These are phyloP conservation scores for Phytophthora megakarya DNA, from an alignment of 352 stramenopile species.

Conservation along the genomic window DNA sequence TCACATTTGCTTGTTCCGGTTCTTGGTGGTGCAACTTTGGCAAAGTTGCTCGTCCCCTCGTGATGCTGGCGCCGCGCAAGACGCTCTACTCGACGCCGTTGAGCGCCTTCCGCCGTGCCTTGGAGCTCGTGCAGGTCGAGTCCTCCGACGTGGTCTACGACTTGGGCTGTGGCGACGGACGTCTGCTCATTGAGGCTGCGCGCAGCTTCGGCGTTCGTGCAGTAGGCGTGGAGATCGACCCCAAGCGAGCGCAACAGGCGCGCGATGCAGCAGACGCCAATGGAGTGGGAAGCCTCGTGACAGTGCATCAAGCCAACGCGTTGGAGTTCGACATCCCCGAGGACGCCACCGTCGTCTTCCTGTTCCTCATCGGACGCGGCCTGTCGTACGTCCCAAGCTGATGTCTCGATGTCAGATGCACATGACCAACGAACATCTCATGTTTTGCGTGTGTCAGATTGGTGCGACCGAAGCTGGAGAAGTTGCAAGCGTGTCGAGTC, in stretches of 20 bases:
- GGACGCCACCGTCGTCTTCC: conserved; percentile 75
- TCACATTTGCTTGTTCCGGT: conserved; percentile 30
- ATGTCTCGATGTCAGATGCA: conserved; percentile 1
- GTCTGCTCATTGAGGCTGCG: conserved; percentile 69
- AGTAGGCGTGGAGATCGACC: conserved; percentile 73
- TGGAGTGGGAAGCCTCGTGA: conserved; percentile 57
- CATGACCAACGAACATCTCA: conserved; percentile 5
- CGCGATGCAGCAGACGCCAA: conserved; percentile 23
- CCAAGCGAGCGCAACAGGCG: conserved; percentile 42
- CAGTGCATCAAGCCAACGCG: conserved; percentile 69
- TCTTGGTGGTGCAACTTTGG: conserved; percentile 16
- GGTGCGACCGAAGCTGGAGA: conserved; percentile 54
- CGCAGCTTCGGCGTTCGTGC: conserved; percentile 50
- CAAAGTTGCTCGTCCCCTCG: conserved; percentile 14
- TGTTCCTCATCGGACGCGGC: conserved; percentile 80
- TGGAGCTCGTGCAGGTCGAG: conserved; percentile 51
- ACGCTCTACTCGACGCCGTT: conserved; percentile 82
- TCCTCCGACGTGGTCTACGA: conserved; percentile 70
- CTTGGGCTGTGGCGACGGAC: conserved; percentile 79
- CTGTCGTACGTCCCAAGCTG: conserved; percentile 48
- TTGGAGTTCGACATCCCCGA: conserved; percentile 65
- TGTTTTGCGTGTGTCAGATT: conserved; percentile 40
- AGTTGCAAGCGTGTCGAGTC: conserved; percentile 51
- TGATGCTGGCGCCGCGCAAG: conserved; percentile 79
- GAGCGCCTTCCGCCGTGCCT: conserved; percentile 56